These are phyloP conservation scores for Neofusicoccum sp. DNA, from an alignment of 2,329 filamentous ascomycete genomes.

Conservation along the genomic window DNA sequence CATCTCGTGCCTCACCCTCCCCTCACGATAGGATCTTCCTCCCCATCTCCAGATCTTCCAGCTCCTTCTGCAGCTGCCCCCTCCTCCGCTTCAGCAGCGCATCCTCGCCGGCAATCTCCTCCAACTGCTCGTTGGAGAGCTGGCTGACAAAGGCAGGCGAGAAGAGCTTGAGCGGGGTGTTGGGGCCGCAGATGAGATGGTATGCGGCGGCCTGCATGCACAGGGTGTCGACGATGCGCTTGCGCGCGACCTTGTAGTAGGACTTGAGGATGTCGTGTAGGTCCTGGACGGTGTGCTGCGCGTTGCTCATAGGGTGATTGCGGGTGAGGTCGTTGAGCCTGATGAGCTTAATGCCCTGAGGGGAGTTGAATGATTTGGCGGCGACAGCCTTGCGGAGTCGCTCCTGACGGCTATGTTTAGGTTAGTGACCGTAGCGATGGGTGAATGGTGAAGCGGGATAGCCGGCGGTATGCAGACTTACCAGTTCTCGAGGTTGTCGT, in stretches of 20 bases:
- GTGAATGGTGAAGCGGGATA: too few relatives aligned
- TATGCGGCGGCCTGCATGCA: slow-evolving; percentile 61
- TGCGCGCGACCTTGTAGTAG: slow-evolving; percentile 64
- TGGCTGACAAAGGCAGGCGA: slow-evolving; percentile 53
- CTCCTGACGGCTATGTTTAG: neutral
- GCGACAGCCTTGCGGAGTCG: neutral
- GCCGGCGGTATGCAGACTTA: slow-evolving; percentile 23
- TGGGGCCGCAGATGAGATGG: slow-evolving; percentile 53
- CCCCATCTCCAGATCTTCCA: slow-evolving; percentile 48
- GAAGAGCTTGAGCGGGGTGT: slow-evolving; percentile 58
- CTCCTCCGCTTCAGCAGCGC: slow-evolving; percentile 44
- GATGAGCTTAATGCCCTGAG: neutral
- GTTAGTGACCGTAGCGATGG: too few relatives aligned
- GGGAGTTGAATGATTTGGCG: neutral
- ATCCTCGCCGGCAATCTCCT: slow-evolving; percentile 63
- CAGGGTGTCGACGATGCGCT: slow-evolving; percentile 66
- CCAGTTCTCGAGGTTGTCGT: slow-evolving; percentile 46
- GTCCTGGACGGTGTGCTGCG: slow-evolving; percentile 48
- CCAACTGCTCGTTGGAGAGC: slow-evolving; percentile 54
- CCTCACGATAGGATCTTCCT: slow-evolving; percentile 31
- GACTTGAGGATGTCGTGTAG: slow-evolving; percentile 63
- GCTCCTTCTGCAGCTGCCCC: slow-evolving; percentile 48
- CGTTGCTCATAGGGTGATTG: slow-evolving; percentile 32
- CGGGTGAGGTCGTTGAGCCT: neutral
- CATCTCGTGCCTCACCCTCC: neutral